Evolutionary conservation across 345 rosid species (phyloP), one percentile per base, ranked within the genome.

Genomic region (Sonneratia caseolaris): DNA sequence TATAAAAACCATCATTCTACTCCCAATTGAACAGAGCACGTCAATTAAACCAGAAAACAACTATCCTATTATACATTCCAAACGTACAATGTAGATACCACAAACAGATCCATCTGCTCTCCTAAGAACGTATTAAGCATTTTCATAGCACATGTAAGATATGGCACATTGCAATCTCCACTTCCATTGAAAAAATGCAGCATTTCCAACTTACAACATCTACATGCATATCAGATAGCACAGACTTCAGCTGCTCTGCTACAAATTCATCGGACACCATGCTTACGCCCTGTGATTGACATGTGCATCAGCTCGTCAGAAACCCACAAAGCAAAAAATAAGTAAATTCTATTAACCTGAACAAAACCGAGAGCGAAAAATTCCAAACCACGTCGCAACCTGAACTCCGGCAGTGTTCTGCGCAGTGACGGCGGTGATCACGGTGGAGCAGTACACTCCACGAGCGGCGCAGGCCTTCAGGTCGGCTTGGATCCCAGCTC

Each of bases 401-500:
- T 92, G 99, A 57, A 95, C 99, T 9, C 97, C 97, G 8, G 81
- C 82, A 8, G 94, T 92, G 81, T 92, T 92, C 85, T 95, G 97
- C 18, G 97, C 97, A 3, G 99, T 92, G 74, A 95, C 84, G 18
- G 94, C 92, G 19, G 97, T 95, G 15, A 95, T 83, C 14, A 89
- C 99, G 36, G 97, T 86, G 36, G 97, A 93, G 53, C 99, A 95
- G 68, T 90, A 95, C 5, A 89, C 99, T 42, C 92, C 90, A 59
- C 97, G 90, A 2, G 97, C 96, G 5, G 91, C 92, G 67, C 99
- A 95, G 43, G 92, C 82, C 87, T 92, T 95, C 5, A 95, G 86
- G 82, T 92, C 99, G 32, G 99, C 97, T 80, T 95, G 99, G 59
- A 95, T 92, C 69, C 97, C 97, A 27, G 99, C 97, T 48, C 97